Conservation (phyloP, 768 basidiomycete genomes). For the Fibroporia radiculosa region DNA sequence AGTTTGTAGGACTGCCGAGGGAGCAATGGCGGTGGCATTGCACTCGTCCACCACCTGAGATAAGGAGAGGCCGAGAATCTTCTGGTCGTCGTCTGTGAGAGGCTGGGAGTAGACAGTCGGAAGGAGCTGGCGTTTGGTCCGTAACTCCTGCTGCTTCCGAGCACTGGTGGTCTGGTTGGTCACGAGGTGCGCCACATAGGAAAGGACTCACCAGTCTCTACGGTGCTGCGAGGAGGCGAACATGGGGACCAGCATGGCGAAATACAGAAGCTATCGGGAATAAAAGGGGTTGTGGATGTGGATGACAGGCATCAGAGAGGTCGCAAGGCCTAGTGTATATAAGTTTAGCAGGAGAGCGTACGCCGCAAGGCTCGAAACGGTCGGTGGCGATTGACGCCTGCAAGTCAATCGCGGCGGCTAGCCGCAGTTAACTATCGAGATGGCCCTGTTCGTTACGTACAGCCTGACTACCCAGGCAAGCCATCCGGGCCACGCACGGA, state of each 20-base stretch:
- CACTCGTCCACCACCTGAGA: conserved; percentile 29
- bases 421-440: background rate
- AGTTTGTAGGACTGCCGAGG: conserved; percentile 26
- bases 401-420: background rate
- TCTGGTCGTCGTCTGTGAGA: conserved; percentile 28
- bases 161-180: conserved; percentile 13
- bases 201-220: conserved; percentile 11
- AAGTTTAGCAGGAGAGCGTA: background rate
- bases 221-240: conserved; percentile 9
- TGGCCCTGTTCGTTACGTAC: background rate
- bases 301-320: background rate
- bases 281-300: background rate
- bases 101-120: conserved; percentile 22
- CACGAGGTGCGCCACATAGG: background rate
- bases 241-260: conserved; percentile 3
- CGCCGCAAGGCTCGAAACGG: background rate
- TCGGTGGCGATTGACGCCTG: background rate
- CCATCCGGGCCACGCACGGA: too few species aligned
- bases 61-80: conserved; percentile 30
- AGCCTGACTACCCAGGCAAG: background rate
- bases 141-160: conserved; percentile 28
- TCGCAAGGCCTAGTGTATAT: background rate
- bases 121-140: conserved; percentile 21
- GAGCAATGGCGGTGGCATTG: conserved; percentile 19
- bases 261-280: background rate